Percentiles rank a stretch among this genome's conserved stretches.
Conservation (phyloP, 768 basidiomycete species). For the Galerina sulciceps region DNA sequence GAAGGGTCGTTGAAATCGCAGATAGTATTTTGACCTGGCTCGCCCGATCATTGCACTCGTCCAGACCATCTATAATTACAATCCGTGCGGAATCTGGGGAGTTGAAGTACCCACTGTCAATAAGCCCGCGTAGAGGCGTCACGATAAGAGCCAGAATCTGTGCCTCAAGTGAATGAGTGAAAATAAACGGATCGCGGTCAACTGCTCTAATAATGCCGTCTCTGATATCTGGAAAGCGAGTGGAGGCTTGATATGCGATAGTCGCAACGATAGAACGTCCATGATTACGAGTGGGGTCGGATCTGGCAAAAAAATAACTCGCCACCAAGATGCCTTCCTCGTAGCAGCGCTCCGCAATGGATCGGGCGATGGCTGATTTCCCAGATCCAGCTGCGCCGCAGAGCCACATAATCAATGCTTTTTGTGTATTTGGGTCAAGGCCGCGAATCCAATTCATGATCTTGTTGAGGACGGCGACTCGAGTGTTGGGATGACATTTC, state of each 20-base stretch:
- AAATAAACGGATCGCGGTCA: neutral
- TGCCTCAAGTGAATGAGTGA: neutral
- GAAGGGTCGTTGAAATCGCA: too few species aligned
- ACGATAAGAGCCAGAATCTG: neutral
- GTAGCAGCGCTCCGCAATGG: conserved; percentile 5
- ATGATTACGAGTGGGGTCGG: neutral
- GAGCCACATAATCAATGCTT: conserved; percentile 4
- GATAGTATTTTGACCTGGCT: too few species aligned
- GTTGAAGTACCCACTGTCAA: too few species aligned
- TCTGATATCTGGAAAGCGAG: neutral
- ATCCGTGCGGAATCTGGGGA: neutral
- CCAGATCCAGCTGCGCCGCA: conserved; percentile 11
- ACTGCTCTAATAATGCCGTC: neutral
- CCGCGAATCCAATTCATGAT: conserved; percentile 4
- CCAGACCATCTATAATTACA: neutral
- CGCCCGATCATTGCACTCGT: neutral
- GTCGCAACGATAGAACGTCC: conserved; percentile 4
- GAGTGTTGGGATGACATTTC: conserved; percentile 8
- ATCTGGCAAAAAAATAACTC: conserved; percentile 11
- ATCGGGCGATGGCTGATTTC: conserved; percentile 10
- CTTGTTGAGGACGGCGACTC: neutral
- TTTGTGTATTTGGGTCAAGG: neutral
- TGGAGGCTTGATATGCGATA: conserved; percentile 5
- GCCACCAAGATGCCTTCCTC: neutral
- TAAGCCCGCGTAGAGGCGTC: neutral